phyloP scores from a whole-genome alignment of 345 rosid species.

The Mercurialis annua region DNA sequence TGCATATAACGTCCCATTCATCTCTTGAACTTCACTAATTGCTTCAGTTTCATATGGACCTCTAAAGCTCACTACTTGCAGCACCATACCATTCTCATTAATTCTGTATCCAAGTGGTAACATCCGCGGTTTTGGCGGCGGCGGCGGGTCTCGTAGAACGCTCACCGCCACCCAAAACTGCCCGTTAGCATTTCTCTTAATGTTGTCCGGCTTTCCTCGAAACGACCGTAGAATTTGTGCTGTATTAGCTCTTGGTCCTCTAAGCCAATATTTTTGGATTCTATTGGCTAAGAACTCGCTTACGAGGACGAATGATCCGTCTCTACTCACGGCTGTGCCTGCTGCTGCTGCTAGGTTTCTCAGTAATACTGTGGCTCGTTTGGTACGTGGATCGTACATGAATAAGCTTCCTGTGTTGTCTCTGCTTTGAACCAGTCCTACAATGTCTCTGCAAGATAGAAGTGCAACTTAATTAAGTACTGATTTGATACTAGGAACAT shows the following conservation, averaged over 20 bases:
- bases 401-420: slow-evolving; percentile 25
- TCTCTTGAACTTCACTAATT: too few relatives aligned
- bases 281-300: slow-evolving; percentile 9
- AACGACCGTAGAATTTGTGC: background rate
- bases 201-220: slow-evolving; percentile 14
- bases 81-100: background rate
- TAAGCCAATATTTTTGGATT: slow-evolving; percentile 16
- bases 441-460: too few relatives aligned
- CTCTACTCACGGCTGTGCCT: slow-evolving; percentile 12
- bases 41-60: too few relatives aligned
- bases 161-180: slow-evolving; percentile 24
- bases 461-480: too few relatives aligned
- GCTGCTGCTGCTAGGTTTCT: slow-evolving; percentile 10
- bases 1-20: too few relatives aligned
- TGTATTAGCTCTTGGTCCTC: slow-evolving; percentile 8
- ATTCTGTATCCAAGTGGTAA: slow-evolving; percentile 10
- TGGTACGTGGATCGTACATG: slow-evolving; percentile 14
- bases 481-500: too few relatives aligned
- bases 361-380: slow-evolving; percentile 9
- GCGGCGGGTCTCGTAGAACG: too few relatives aligned
- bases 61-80: too few relatives aligned
- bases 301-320: slow-evolving; percentile 12
- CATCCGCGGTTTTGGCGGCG: background rate
- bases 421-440: too few relatives aligned
- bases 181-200: background rate